A percentile compares a stretch with the other conserved stretches of the same genome.
Evolutionary conservation across 225 moss, liverwort and hornwort genomes (phyloP).

Genomic region (Pseudoscleropodium purum): DNA sequence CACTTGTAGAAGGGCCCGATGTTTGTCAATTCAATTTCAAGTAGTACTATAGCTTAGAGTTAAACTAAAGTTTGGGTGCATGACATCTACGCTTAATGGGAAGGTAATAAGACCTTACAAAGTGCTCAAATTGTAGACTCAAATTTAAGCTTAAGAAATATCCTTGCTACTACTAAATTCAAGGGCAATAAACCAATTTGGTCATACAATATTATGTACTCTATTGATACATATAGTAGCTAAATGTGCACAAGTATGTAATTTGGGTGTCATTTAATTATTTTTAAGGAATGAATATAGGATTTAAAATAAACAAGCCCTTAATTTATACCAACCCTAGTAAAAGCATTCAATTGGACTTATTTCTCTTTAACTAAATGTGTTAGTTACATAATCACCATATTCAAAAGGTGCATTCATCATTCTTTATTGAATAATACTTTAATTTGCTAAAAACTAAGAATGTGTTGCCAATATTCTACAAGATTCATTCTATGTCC

Average conservation of each 20-base stretch:
- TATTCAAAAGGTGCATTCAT: not conserved
- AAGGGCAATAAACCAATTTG: too few species aligned
- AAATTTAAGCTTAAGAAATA: not conserved
- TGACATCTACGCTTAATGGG: accelerated
- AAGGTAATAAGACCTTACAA: not conserved
- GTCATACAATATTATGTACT: not conserved
- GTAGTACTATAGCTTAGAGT: too few species aligned
- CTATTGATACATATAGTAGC: not conserved
- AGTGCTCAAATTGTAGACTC: not conserved
- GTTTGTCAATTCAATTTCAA: not conserved
- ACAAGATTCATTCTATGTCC: accelerated
- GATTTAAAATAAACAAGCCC: not conserved
- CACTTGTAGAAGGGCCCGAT: not conserved
- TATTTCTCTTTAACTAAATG: not conserved
- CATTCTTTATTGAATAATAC: not conserved
- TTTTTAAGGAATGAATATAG: not conserved
- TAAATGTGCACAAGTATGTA: not conserved
- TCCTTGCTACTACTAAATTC: not conserved
- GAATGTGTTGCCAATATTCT: not conserved
- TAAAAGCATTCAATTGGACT: too few species aligned
- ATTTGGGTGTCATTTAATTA: not conserved
- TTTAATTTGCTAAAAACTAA: accelerated
- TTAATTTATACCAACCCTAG: not conserved
- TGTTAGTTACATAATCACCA: not conserved
- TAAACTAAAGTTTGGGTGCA: not conserved